phyloP scores from a whole-genome alignment of 179 eudicot species.

The Silene coronaria region DNA sequence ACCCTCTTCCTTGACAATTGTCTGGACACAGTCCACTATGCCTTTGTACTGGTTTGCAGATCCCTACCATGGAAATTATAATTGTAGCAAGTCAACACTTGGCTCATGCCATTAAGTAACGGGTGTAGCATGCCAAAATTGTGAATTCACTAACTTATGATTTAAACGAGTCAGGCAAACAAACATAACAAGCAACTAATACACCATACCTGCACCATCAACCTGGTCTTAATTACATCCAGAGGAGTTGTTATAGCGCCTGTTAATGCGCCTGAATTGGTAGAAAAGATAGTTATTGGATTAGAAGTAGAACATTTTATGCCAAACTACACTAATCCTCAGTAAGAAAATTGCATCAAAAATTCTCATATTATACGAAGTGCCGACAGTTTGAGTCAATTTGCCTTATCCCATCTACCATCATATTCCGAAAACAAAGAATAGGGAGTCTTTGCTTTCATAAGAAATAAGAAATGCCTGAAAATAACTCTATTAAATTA shows the following conservation, averaged over 20 bases:
- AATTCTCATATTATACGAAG: background rate
- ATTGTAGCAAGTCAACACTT: slow-evolving; percentile 1
- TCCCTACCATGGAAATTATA: slow-evolving; percentile 44
- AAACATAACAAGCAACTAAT: background rate
- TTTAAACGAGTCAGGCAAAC: background rate
- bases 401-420: background rate
- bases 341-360: background rate
- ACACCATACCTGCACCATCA: slow-evolving; percentile 69
- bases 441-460: too few species aligned
- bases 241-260: slow-evolving; percentile 93
- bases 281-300: background rate
- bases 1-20: slow-evolving; percentile 74
- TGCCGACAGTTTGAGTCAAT: background rate
- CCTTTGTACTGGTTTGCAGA: slow-evolving; percentile 76
- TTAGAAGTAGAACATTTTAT: background rate
- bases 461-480: too few species aligned
- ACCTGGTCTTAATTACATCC: slow-evolving; percentile 82
- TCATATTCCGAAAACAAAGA: too few species aligned
- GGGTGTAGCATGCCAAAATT: slow-evolving; percentile 2
- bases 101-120: background rate
- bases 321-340: background rate
- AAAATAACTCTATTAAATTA: too few species aligned
- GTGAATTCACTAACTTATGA: background rate
- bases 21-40: slow-evolving; percentile 58
- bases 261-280: slow-evolving; percentile 62